Evolutionary conservation across 2,329 filamentous ascomycete genomes (phyloP), one percentile per base, ranked within the genome.

Genomic region (Coleophoma eucalyptorum): DNA sequence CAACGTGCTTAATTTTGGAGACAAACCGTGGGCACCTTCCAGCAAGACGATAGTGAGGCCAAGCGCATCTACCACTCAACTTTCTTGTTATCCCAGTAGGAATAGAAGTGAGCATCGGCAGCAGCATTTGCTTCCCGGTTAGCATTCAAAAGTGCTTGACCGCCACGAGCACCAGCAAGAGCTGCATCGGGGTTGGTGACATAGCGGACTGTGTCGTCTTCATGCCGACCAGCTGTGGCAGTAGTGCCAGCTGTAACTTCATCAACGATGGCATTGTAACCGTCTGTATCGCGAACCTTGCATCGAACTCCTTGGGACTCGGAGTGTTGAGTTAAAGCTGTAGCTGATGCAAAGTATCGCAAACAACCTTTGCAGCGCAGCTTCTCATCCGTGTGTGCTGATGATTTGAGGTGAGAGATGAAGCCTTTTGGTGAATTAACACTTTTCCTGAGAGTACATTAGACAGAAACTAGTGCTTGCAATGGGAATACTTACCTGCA

Each of bases 321-420:
- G 19, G 69, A 71, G 54, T 83, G 80, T 43, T 70, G 67, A 3
- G 74, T 69, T 32, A 81, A 69, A 2, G 73, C 68, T 15, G 69
- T 62, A 18, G 73, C 62, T 2, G 67, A 68, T 7, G 63, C 62
- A 58, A 78, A 81, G 7, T 57, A 60, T 2, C 60, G 62, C 12
- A 64, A 61, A 55, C 79, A 83, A 43, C 62, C 65, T 0, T 75
- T 73, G 61, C 79, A 83, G 20, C 61, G 58, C 15, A 71, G 53
- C n/a, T 61, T 62, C 5, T 50, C 61, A 26, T 63, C 53, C 38
- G 58, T 57, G 57, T 82, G 79, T 2, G 62, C 64, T 0, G 65
- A 54, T 2, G 74, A 75, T 10, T 60, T 64, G 20, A 83, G 69
- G 58, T 83, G 80, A 16, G 50, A 33, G 18, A 55, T 53, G 32